Conservation (phyloP, 2,329 filamentous ascomycete species). For the Hypocreales sp. region DNA sequence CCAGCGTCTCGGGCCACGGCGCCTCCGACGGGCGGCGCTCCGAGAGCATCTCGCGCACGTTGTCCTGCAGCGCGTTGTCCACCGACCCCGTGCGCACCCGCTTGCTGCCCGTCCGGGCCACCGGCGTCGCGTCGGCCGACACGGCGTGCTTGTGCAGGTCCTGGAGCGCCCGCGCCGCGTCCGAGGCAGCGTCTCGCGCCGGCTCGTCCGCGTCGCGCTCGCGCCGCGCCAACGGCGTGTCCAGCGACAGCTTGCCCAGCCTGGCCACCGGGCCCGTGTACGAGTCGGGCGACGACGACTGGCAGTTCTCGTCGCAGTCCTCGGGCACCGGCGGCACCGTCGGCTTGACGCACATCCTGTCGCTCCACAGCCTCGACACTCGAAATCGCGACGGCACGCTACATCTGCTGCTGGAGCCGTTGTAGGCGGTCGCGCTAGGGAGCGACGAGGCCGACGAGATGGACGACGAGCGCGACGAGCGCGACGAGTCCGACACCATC, state of each 20-base stretch:
- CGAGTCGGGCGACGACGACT: conserved; percentile 41
- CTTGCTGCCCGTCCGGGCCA: conserved; percentile 32
- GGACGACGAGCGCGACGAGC: conserved; percentile 47
- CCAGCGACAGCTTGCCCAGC: conserved; percentile 31
- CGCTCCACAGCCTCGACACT: conserved; percentile 40
- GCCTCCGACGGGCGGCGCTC: conserved; percentile 14
- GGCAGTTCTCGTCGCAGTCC: conserved; percentile 32
- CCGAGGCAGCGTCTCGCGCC: conserved; percentile 26
- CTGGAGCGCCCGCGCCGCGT: conserved; percentile 43
- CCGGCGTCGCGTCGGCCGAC: conserved; percentile 19
- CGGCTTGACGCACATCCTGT: conserved; percentile 36
- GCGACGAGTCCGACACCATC: conserved; percentile 48
- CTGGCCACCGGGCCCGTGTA: conserved; percentile 38
- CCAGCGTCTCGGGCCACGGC: conserved; percentile 20
- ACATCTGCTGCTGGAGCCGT: conserved; percentile 24
- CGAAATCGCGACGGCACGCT: conserved; percentile 50
- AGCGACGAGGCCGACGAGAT: conserved; percentile 47
- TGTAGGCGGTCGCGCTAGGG: conserved; percentile 37
- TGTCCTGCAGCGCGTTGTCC: conserved; percentile 46
- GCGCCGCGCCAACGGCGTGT: conserved; percentile 28
- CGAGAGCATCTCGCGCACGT: conserved; percentile 47
- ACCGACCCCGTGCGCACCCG: conserved; percentile 43
- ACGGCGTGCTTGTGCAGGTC: conserved; percentile 41
- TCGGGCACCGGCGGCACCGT: conserved; percentile 42
- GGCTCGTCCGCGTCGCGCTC: conserved; percentile 29